Evolutionary conservation across 495 filamentous ascomycete species (phyloP), one percentile per base, ranked within the genome.

Genomic region (Trichoderma reesei): DNA sequence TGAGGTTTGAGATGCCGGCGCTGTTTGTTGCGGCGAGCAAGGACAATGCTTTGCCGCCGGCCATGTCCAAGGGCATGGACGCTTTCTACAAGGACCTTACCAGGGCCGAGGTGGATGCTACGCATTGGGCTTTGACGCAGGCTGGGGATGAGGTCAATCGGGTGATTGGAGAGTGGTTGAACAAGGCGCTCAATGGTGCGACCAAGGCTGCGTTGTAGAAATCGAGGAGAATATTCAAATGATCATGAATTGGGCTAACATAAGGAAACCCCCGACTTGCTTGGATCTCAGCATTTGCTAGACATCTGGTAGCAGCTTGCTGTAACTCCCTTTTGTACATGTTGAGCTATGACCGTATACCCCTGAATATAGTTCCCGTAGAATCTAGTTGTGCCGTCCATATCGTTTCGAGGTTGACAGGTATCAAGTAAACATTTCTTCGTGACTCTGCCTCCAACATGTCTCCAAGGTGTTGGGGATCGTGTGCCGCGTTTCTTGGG

Each of bases 51-150:
- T 73, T 96, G 62, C 86, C 85, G 41, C 85, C 90, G 3, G 73
- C 75, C 18, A 78, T 96, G 78, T 78, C 85, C 2, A 78, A 75
- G 11, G 81, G 82, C 0, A 95, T 96, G 90, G 82, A 84, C 18
- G 79, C 79, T 71, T 75, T 73, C 42, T 80, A 91, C 46, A 81
- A 85, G 3, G 80, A 83, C 38, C 66, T 92, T 66, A 85, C 81
- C 3, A 74, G 75, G 65, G 76, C 76, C 61, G 79, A 85, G 69
- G 80, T 90, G 4, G 73, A 86, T 64, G 76, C 86, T 14, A 74
- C 74, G 31, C 90, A 94, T 72, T 94, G 90, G 90, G 83, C 83
- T 33, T 67, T 89, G 65, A 81, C 80, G 78, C 83, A 92, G 75
- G 79, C 77, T 67, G 83, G 88, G 0, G 78, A 72, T n/a, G 80